Evolutionary conservation across 768 basidiomycete species (phyloP).

Genomic region (Pleurotus ostreatus): DNA sequence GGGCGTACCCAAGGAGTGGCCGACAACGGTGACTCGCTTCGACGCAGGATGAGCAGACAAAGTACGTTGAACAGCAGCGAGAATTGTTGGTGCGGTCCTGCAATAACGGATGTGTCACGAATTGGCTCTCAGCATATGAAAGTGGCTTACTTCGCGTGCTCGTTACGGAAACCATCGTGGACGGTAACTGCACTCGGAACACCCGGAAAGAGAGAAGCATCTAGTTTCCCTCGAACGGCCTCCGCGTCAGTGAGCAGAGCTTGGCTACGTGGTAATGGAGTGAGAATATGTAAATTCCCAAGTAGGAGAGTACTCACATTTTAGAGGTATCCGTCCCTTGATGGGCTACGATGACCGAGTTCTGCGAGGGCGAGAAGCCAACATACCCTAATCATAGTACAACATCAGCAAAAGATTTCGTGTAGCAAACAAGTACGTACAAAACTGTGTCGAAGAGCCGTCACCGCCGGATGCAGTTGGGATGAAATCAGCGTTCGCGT

Average conservation of each 20-base stretch:
- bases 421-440: slow-evolving; percentile 18
- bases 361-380: slow-evolving; percentile 27
- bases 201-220: slow-evolving; percentile 43
- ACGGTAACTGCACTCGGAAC: slow-evolving; percentile 32
- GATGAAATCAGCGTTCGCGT: slow-evolving; percentile 19
- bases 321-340: slow-evolving; percentile 37
- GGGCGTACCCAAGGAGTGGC: slow-evolving; percentile 39
- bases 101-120: neutral
- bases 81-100: slow-evolving; percentile 38
- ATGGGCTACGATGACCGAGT: slow-evolving; percentile 39
- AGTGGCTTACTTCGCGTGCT: slow-evolving; percentile 34
- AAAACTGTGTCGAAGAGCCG: slow-evolving; percentile 32
- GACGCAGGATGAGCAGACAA: slow-evolving; percentile 29
- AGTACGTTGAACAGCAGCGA: slow-evolving; percentile 34
- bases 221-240: slow-evolving; percentile 25
- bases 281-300: neutral
- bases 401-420: too few relatives aligned
- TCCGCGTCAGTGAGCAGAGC: slow-evolving; percentile 35
- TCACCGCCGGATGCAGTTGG: slow-evolving; percentile 44
- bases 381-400: slow-evolving; percentile 16
- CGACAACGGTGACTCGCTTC: slow-evolving; percentile 37
- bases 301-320: slow-evolving; percentile 22
- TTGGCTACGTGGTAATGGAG: slow-evolving; percentile 18
- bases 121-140: neutral
- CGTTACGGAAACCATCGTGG: slow-evolving; percentile 40